Evolutionary conservation across 371 early-diverging fungal genomes (phyloP).

Genomic region (Actinomortierella wolfii): DNA sequence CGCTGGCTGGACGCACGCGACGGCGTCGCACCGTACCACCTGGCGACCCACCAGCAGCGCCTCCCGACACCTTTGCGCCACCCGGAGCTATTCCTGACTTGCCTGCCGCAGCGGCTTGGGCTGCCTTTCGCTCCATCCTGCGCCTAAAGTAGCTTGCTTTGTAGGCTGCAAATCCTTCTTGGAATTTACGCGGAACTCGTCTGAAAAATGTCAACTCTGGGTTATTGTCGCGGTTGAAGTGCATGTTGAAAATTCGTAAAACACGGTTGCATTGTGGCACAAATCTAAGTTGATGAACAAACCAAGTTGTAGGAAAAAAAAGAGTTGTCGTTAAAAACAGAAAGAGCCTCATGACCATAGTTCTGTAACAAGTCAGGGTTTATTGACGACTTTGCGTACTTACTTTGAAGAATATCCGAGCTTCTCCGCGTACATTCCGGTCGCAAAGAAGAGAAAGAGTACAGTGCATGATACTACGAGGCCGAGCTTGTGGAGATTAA

Average conservation of each 20-base stretch:
- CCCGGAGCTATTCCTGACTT: background rate
- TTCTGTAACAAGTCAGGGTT: background rate
- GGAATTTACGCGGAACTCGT: conserved; percentile 64
- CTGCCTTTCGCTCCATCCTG: conserved; percentile 55
- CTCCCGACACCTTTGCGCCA: background rate
- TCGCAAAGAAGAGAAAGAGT: conserved; percentile 56
- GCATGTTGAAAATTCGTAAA: conserved; percentile 69
- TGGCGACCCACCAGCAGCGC: background rate
- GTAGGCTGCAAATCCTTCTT: conserved; percentile 69
- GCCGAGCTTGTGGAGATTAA: conserved; percentile 46
- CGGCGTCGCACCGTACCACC: conserved; percentile 9
- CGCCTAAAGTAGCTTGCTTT: conserved; percentile 59
- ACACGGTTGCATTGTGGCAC: conserved; percentile 71
- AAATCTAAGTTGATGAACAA: conserved; percentile 49
- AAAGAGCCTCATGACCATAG: background rate
- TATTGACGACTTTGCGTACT: no score
- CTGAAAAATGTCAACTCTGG: conserved; percentile 62
- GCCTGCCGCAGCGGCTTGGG: conserved; percentile 8
- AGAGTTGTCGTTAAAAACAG: background rate
- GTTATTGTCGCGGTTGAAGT: conserved; percentile 58
- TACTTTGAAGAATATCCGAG: conserved; percentile 69
- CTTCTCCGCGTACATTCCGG: conserved; percentile 69
- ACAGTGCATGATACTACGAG: conserved; percentile 39
- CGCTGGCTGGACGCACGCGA: conserved; percentile 16
- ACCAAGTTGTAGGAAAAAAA: background rate